Evolutionary conservation across 345 rosid genomes (phyloP), one percentile per base, ranked within the genome.

Genomic region (Dipteronia dyeriana): DNA sequence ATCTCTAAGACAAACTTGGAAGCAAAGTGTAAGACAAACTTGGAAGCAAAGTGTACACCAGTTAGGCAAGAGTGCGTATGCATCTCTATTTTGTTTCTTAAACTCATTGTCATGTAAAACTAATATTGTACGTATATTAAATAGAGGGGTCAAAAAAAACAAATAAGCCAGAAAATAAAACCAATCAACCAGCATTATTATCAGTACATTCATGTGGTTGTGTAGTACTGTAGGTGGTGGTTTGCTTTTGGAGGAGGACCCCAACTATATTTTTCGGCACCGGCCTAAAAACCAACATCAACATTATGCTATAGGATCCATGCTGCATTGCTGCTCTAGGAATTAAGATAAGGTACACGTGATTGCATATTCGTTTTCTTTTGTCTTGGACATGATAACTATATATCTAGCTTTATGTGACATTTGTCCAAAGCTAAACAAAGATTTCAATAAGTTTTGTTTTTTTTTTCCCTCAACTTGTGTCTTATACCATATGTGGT

Each of bases 121-220:
- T 34, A 41, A 41, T 41, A n/a, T n/a, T n/a, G n/a, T n/a, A n/a
- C n/a, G n/a, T n/a, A 41, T 41, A 41, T 45, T 45, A 45, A 45
- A 26, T 34, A 34, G 38, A 9, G 67, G 67, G 31, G 17, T 23
- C 31, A 3, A 26, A 34, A 34, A 5, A 51, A 60, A 47, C 77
- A 72, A 74, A 65, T 70, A 66, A 79, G 71, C 74, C 81, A 74
- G 74, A 22, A 74, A 77, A 47, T 29, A 59, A 79, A 34, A 34
- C 38, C 38, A 31, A 31, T 1, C 38, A 68, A 25, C 77, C 34
- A 1, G 64, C 68, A 62, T 68, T 63, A 29, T 68, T 31, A 41
- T 45, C 49, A 45, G 49, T 34, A 34, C 38, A 4, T 45, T 45
- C 9, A 7, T 41, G 49, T 45, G 13, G 0, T 25, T 25, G 26